Conservation (phyloP, 495 filamentous ascomycete genomes). For the Viridothelium virens region DNA sequence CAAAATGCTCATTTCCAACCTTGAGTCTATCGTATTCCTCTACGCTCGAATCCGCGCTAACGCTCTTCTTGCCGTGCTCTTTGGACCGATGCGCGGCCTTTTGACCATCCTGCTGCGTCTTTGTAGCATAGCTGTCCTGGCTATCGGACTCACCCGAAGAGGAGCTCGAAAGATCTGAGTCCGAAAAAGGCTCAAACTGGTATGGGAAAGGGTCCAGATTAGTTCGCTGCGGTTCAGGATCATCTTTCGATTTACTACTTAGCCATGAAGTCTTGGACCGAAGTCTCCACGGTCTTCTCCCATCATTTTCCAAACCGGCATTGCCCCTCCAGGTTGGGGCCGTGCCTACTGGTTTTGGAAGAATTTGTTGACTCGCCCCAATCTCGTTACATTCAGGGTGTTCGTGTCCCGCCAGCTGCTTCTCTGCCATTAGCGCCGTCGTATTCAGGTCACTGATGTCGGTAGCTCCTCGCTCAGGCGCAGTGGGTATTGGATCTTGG, state of each 20-base stretch:
- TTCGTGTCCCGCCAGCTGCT: no score
- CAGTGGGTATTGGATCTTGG: no score
- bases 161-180: conserved; percentile 15
- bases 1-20: conserved; percentile 57
- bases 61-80: background rate
- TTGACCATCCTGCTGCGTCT: background rate
- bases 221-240: background rate
- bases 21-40: conserved; percentile 36
- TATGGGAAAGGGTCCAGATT: conserved; percentile 17
- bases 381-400: no score
- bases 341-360: background rate
- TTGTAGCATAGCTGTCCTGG: background rate
- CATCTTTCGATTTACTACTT: background rate
- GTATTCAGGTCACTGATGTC: no score
- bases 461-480: no score
- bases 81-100: background rate
- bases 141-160: conserved; percentile 12
- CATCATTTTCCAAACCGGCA: background rate
- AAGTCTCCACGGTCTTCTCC: background rate
- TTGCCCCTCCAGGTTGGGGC: background rate
- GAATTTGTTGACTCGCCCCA: no score
- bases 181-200: conserved; percentile 19
- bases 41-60: conserved; percentile 1
- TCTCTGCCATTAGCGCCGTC: no score
- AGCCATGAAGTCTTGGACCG: conserved; percentile 4